phyloP scores from a whole-genome alignment of 495 filamentous ascomycete species.

The Penicillium simplicissimum region DNA sequence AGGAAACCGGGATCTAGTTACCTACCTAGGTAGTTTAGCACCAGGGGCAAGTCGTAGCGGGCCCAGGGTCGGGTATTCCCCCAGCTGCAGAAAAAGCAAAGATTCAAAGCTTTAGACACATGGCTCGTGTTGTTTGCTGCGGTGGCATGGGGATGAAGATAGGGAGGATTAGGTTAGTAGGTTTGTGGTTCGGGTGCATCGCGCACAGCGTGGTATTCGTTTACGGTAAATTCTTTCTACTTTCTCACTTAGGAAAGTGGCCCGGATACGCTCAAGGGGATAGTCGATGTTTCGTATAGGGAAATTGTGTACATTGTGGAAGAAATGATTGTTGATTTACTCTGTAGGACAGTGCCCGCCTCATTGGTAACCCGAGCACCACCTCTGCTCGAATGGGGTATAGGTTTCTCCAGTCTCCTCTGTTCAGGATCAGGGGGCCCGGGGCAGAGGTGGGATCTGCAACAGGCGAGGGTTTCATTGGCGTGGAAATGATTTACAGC shows the following conservation, averaged over 20 bases:
- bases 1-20: not conserved
- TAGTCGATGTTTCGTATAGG: too few relatives aligned
- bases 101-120: not conserved
- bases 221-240: too few relatives aligned
- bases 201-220: too few relatives aligned
- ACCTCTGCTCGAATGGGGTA: not conserved
- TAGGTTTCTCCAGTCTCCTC: not conserved
- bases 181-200: too few relatives aligned
- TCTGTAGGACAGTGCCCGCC: not conserved
- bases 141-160: not conserved
- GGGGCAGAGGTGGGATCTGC: not conserved
- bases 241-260: too few relatives aligned
- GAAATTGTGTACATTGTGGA: too few relatives aligned
- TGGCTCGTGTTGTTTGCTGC: not conserved
- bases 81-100: not conserved
- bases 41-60: not conserved
- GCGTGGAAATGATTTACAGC: not conserved
- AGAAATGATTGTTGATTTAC: too few relatives aligned
- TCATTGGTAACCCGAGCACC: too few relatives aligned
- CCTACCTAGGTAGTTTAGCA: not conserved
- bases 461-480: not conserved
- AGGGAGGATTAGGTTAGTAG: too few relatives aligned
- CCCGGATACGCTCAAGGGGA: too few relatives aligned
- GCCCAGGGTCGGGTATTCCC: not conserved
- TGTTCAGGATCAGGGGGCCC: not conserved